Conservation (phyloP, 192 early-diverging fungal species). For the Coemansia sp. region DNA sequence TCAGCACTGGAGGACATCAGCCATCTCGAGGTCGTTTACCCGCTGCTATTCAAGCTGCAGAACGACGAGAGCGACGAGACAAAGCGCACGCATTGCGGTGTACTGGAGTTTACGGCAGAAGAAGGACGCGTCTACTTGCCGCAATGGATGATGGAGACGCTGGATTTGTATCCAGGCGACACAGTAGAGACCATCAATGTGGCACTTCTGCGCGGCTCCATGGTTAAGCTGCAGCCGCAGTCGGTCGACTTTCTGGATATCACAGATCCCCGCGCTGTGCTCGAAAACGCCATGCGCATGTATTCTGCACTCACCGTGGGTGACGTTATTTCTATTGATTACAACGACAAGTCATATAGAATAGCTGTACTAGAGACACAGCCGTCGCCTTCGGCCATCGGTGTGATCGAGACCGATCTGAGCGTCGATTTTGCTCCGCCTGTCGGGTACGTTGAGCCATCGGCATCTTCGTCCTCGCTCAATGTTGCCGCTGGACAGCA, state of each 20-base stretch:
- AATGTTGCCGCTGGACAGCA: slow-evolving; percentile 1
- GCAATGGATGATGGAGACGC: slow-evolving; percentile 97
- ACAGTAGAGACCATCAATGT: slow-evolving; percentile 79
- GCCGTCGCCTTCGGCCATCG: slow-evolving; percentile 78
- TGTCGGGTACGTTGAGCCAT: slow-evolving; percentile 91
- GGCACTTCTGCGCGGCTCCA: slow-evolving; percentile 74
- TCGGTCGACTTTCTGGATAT: slow-evolving; percentile 95
- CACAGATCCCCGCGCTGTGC: slow-evolving; percentile 92
- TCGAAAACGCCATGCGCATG: slow-evolving; percentile 90
- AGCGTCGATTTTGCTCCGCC: slow-evolving; percentile 98
- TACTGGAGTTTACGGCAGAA: slow-evolving; percentile 97
- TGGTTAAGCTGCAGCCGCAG: slow-evolving; percentile 98
- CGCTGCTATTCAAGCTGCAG: slow-evolving; percentile 86
- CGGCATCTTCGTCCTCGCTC: slow-evolving; percentile 8
- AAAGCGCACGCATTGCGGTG: slow-evolving; percentile 86
- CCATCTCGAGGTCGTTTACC: slow-evolving; percentile 83
- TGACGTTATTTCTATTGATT: slow-evolving; percentile 89
- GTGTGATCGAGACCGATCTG: slow-evolving; percentile 95
- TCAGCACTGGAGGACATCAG: slow-evolving; percentile 59
- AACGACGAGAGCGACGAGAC: slow-evolving; percentile 48
- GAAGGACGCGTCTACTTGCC: slow-evolving; percentile 95
- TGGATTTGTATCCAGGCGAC: slow-evolving; percentile 74
- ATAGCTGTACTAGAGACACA: slow-evolving; percentile 89
- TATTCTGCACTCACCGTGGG: slow-evolving; percentile 91
- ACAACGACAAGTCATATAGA: slow-evolving; percentile 85